Evolutionary conservation across 2,329 filamentous ascomycete species (phyloP), one percentile per base, ranked within the genome.

Genomic region (Colletotrichum paranaense): DNA sequence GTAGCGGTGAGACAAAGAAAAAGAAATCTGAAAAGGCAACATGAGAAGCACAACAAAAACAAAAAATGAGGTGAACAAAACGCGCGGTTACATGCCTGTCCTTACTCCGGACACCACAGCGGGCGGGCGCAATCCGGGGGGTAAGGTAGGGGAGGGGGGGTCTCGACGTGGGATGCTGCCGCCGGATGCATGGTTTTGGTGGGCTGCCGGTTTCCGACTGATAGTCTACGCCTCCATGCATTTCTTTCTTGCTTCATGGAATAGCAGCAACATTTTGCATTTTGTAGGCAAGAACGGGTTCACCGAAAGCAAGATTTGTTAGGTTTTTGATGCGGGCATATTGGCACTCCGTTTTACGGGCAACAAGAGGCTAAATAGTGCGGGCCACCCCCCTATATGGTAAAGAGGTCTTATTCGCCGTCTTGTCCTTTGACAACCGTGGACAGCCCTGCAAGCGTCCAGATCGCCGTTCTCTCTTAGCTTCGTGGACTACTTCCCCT

Each of bases 1-100:
- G 30, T 73, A 64, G 70, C 70, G 70, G 70, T 73, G 70, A 69
- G 70, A 64, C 32, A 60, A 16, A 42, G 42, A 63, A 72, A 73
- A 69, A 68, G 35, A 22, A 55, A 55, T 24, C n/a, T n/a, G 12
- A 7, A 7, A 26, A 53, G 53, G 30, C 62, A 55, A 55, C 5
- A 19, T 46, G 35, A 55, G 9, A 22, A 59, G 60, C 59, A 64
- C n/a, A 60, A 16, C 19, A 49, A 49, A 49, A n/a, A 49, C 8
- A 49, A 49, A 49, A n/a, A n/a, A 11, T 12, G 8, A n/a, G 32
- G 53, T 19, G 58, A 55, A 24, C 26, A 66, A 70, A 11, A 30
- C 59, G 58, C 38, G 57, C 52, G n/a, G 26, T 42, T 64, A 59
- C 70, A 70, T 69, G 53, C 42, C 30, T 55, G 59, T 58, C 67